phyloP scores from a whole-genome alignment of 192 early-diverging fungal species.

The Helicostylum pulchrum region DNA sequence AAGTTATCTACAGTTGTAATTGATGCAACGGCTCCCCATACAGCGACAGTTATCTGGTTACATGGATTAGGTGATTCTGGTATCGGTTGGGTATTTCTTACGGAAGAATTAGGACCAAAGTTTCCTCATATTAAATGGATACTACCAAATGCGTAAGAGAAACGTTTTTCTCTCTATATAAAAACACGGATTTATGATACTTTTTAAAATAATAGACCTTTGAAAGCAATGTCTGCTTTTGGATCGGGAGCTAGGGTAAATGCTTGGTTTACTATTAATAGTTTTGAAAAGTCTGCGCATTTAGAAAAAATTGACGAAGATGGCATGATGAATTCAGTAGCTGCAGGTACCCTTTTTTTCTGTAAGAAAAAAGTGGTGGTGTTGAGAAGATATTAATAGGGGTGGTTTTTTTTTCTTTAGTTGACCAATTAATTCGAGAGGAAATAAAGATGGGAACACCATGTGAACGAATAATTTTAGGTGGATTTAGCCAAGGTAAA shows the following conservation, averaged over 20 bases:
- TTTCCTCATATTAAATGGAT: slow-evolving; percentile 88
- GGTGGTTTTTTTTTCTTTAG: slow-evolving; percentile 18
- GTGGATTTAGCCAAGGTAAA: slow-evolving; percentile 88
- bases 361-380: neutral
- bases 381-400: neutral
- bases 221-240: slow-evolving; percentile 70
- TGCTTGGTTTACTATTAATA: slow-evolving; percentile 79
- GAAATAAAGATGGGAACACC: slow-evolving; percentile 81
- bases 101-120: slow-evolving; percentile 43
- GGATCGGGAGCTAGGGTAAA: slow-evolving; percentile 40
- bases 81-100: slow-evolving; percentile 53
- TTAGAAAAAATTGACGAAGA: slow-evolving; percentile 57
- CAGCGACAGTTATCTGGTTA: slow-evolving; percentile 54
- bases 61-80: slow-evolving; percentile 63
- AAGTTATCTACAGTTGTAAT: neutral
- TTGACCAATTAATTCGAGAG: slow-evolving; percentile 57
- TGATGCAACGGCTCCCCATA: slow-evolving; percentile 28
- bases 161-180: neutral
- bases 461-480: slow-evolving; percentile 82
- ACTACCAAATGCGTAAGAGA: slow-evolving; percentile 73
- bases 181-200: no score
- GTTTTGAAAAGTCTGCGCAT: slow-evolving; percentile 47
- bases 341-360: slow-evolving; percentile 25
- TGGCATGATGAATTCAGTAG: slow-evolving; percentile 64
- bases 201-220: no score